Conservation (phyloP, 2,329 filamentous ascomycete species). For the Pseudocercospora macadamiae region DNA sequence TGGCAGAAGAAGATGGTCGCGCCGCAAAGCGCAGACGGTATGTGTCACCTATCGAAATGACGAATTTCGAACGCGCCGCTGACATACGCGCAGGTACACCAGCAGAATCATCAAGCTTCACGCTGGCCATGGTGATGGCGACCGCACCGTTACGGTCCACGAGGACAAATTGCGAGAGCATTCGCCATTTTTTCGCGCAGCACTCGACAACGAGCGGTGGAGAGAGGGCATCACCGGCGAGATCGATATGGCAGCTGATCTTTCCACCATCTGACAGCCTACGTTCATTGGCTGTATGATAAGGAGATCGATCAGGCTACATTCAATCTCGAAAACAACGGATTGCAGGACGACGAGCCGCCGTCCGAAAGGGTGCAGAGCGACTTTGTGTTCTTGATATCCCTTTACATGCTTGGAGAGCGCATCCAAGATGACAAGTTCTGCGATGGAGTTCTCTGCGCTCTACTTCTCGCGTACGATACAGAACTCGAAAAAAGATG, state of each 20-base stretch:
- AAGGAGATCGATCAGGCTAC: background rate
- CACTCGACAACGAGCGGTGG: slow-evolving; percentile 16
- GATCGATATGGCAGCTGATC: slow-evolving; percentile 15
- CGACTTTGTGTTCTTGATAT: background rate
- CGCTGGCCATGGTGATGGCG: background rate
- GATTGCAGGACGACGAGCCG: background rate
- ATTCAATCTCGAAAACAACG: background rate
- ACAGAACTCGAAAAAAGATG: too few species aligned
- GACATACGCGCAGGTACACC: slow-evolving; percentile 4
- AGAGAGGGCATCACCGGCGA: slow-evolving; percentile 1
- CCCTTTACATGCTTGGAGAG: slow-evolving; percentile 14
- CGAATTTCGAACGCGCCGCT: background rate
- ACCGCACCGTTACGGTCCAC: slow-evolving; percentile 7
- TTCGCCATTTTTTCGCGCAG: slow-evolving; percentile 17
- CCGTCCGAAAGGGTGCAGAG: slow-evolving; percentile 10
- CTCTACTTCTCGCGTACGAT: too few species aligned
- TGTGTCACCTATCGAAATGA: too few species aligned
- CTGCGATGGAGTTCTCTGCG: background rate
- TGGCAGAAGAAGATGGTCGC: slow-evolving; percentile 2
- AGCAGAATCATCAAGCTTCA: slow-evolving; percentile 14
- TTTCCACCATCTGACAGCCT: slow-evolving; percentile 4
- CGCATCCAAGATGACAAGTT: slow-evolving; percentile 9
- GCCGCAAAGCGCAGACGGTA: slow-evolving; percentile 9
- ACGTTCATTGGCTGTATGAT: slow-evolving; percentile 23
- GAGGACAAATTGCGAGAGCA: slow-evolving; percentile 10